Evolutionary conservation across 192 early-diverging fungal species (phyloP), one percentile per base, ranked within the genome.

Genomic region (Coemansia sp.): DNA sequence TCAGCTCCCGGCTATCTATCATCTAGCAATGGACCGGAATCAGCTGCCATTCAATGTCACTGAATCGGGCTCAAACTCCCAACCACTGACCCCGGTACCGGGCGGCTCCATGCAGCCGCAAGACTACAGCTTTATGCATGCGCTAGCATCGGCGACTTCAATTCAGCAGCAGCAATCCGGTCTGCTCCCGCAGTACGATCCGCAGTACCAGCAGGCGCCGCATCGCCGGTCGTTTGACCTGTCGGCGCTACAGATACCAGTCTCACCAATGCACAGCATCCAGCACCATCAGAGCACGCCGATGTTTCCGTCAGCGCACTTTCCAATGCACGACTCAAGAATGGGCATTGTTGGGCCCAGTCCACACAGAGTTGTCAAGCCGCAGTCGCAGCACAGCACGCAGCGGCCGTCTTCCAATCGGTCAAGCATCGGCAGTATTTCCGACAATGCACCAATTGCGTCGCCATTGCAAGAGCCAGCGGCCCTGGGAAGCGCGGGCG

Each of bases 221-320:
- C 72, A 69, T 37, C 62, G 72, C n/a, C 72, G 63, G 59, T 75
- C 72, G 16, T 62, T 75, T 37, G 68, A 75, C 55, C 19, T 66
- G 12, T 58, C 73, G 0, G 56, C 60, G 59, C 54, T 69, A n/a
- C 67, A 64, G 6, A 22, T 61, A 3, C 63, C 61, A 17, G 27
- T n/a, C 14, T 57, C 55, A 1, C 55, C 55, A 38, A 26, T 37
- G 31, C 55, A 38, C 16, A 35, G 27, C 25, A 37, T 0, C 47
- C 67, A 59, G 29, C 59, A 60, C 14, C 59, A 49, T 17, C 62
- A 59, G 6, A 22, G 16, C 9, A 35, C 48, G 21, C 48, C 48
- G 3, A 2, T 25, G 6, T 51, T 61, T 31, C 60, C 26, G 31
- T 19, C 43, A 10, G 47, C 48, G 4, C 48, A 31, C 29, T 31